Conservation (phyloP, 106 monocot genomes). For the Cymbidium sinense region DNA sequence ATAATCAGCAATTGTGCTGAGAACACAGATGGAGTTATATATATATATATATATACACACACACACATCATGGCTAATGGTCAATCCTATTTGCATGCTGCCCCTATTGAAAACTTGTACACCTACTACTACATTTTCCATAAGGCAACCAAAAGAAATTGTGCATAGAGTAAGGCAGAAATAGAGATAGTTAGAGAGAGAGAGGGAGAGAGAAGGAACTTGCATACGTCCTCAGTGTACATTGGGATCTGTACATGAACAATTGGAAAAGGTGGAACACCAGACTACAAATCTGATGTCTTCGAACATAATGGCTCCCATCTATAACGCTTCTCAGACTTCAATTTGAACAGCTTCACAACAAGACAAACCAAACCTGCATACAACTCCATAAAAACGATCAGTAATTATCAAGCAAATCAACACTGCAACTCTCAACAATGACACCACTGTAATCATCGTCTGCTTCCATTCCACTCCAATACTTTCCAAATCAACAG, state of each 20-base stretch:
- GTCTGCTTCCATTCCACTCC: conserved; percentile 1
- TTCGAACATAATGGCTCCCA: conserved; percentile 19
- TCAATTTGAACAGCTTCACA: conserved; percentile 22
- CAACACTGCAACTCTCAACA: conserved; percentile 15
- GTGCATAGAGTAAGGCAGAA: too few species aligned
- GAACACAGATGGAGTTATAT: too few species aligned
- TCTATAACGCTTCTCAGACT: conserved; percentile 25
- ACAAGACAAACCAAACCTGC: conserved; percentile 19
- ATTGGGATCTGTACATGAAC: conserved; percentile 35
- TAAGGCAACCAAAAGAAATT: neutral
- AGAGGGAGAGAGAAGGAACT: neutral
- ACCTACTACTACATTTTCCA: conserved; percentile 6
- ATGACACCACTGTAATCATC: conserved; percentile 12
- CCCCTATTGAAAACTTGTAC: conserved; percentile 29
- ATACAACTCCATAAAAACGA: conserved; percentile 21
- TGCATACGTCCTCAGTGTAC: conserved; percentile 37
- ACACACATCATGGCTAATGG: conserved; percentile 22
- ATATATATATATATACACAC: too few species aligned
- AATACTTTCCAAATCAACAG: neutral
- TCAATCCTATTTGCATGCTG: conserved; percentile 27
- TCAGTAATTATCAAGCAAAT: conserved; percentile 25
- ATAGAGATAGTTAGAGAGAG: too few species aligned
- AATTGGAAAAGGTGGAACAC: conserved; percentile 19
- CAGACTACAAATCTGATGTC: conserved; percentile 16
- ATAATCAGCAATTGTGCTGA: too few species aligned